phyloP scores from a whole-genome alignment of 140 eudicot genomes.

The Erigeron philadelphicus region DNA sequence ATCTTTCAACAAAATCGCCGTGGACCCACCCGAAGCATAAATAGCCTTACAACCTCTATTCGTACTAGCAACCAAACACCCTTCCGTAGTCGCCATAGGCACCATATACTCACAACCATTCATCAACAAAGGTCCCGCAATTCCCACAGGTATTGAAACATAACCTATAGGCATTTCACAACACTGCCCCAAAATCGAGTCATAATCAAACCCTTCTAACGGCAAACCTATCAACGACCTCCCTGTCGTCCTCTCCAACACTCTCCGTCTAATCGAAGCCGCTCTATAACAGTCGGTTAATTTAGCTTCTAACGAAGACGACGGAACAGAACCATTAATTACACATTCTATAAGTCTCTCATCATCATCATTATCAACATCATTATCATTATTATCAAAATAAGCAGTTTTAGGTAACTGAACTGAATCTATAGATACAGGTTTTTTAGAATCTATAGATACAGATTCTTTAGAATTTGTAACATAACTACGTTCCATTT shows the following conservation, averaged over 20 bases:
- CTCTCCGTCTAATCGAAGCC: conserved; percentile 59
- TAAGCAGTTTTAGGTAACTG: conserved; percentile 2
- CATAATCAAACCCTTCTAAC: conserved; percentile 48
- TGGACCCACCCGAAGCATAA: conserved; percentile 47
- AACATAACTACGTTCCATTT: not conserved
- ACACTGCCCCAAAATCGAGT: conserved; percentile 59
- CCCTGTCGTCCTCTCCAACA: conserved; percentile 49
- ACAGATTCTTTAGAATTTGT: not conserved
- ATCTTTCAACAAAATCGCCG: conserved; percentile 45
- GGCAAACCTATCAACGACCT: conserved; percentile 51
- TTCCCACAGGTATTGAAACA: conserved; percentile 63
- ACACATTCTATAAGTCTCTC: conserved; percentile 49
- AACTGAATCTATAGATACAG: conserved; percentile 7
- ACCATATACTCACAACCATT: conserved; percentile 48
- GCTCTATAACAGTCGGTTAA: conserved; percentile 57
- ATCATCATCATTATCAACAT: conserved; percentile 28
- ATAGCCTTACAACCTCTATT: conserved; percentile 58
- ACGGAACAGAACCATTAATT: conserved; percentile 46
- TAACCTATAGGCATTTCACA: conserved; percentile 76
- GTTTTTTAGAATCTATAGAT: conserved; percentile 14
- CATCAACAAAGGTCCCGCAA: conserved; percentile 59
- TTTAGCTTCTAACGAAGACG: conserved; percentile 55
- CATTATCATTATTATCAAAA: conserved; percentile 29
- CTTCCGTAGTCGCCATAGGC: conserved; percentile 63
- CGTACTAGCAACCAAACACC: conserved; percentile 58